Percentiles rank a stretch among this genome's conserved stretches.
phyloP scores from a whole-genome alignment of 1,284 basidiomycete species.

The Ceratobasidium sp. region DNA sequence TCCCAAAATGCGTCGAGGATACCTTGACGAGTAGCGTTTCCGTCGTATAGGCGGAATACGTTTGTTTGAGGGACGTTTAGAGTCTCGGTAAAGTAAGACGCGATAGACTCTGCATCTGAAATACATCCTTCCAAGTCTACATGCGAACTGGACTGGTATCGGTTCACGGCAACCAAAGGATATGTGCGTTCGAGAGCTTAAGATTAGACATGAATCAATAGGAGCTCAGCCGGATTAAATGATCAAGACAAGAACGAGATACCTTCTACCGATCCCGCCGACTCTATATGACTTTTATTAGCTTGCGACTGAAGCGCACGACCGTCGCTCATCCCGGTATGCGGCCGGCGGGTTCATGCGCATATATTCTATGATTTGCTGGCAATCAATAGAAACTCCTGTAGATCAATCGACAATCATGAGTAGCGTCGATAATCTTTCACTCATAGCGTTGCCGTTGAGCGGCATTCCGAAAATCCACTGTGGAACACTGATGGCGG shows the following conservation, averaged over 20 bases:
- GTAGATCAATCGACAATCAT: not conserved
- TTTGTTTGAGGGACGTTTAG: not conserved
- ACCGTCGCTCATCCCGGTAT: not conserved
- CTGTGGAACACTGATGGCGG: not conserved
- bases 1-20: not conserved
- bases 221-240: too few species aligned
- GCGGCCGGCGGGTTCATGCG: not conserved
- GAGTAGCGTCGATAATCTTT: not conserved
- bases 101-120: not conserved
- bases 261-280: too few species aligned
- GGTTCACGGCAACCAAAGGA: constrained; percentile 9
- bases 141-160: not conserved
- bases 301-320: too few species aligned
- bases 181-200: not conserved
- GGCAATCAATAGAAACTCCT: not conserved
- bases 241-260: too few species aligned
- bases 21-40: not conserved
- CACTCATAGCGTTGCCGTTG: not conserved
- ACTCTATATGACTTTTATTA: too few species aligned
- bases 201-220: not conserved
- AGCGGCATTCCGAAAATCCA: not conserved
- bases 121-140: constrained; percentile 1
- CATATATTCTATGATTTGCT: not conserved
- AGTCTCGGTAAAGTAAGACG: constrained; percentile 9
- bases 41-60: not conserved